These are phyloP conservation scores for Dujonia santamariae DNA, from an alignment of 1,139 yeast species.

Conservation along the genomic window DNA sequence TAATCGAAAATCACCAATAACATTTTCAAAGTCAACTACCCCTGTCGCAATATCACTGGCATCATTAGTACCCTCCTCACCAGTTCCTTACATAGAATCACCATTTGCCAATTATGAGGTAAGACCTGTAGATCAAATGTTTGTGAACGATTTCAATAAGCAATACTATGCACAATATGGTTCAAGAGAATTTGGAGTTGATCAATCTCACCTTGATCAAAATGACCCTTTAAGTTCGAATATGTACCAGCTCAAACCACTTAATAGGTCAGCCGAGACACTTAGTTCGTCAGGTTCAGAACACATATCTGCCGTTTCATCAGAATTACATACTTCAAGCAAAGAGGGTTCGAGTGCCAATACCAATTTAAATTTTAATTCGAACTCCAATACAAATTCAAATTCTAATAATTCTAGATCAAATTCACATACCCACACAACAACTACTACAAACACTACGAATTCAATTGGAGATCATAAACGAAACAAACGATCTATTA, in stretches of 20 bases:
- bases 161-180: slow-evolving; percentile 17
- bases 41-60: not conserved
- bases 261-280: slow-evolving; percentile 30
- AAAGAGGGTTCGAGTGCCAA: slow-evolving; percentile 1
- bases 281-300: slow-evolving; percentile 8
- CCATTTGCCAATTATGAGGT: slow-evolving; percentile 1
- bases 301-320: no score
- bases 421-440: not conserved
- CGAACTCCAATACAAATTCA: slow-evolving; percentile 1
- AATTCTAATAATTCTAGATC: not conserved
- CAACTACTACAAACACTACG: slow-evolving; percentile 4
- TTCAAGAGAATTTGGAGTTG: slow-evolving; percentile 1
- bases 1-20: not conserved
- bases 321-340: not conserved
- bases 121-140: slow-evolving; percentile 8
- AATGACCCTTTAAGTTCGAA: slow-evolving; percentile 11
- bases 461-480: not conserved
- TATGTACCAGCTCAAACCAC: slow-evolving; percentile 26
- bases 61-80: not conserved
- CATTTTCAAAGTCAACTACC: not conserved
- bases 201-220: no score
- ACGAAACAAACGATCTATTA: slow-evolving; percentile 1
- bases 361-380: not conserved
- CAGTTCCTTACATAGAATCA: not conserved
- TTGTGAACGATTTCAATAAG: slow-evolving; percentile 20